Conservation (phyloP, 352 stramenopile species). For the Elongisporangium anandrum region DNA sequence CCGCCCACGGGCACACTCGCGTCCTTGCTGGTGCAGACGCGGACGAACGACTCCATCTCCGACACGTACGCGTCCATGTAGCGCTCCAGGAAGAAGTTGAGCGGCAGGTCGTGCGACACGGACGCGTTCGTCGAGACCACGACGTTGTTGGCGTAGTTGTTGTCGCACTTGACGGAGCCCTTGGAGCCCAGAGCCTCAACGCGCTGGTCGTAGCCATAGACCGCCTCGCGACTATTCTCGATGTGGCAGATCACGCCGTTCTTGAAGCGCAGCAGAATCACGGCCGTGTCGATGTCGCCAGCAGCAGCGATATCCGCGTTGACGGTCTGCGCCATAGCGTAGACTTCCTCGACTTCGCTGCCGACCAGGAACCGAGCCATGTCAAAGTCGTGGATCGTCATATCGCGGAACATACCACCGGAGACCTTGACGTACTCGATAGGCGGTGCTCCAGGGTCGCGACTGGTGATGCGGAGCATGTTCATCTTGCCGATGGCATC, state of each 20-base stretch:
- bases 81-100: slow-evolving; percentile 93
- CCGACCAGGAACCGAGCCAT: slow-evolving; percentile 92
- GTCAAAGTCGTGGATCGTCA: slow-evolving; percentile 96
- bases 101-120: slow-evolving; percentile 81
- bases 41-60: slow-evolving; percentile 71
- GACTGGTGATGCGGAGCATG: slow-evolving; percentile 75
- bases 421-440: slow-evolving; percentile 52
- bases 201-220: slow-evolving; percentile 95
- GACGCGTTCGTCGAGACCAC: slow-evolving; percentile 41
- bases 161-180: slow-evolving; percentile 89
- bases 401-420: slow-evolving; percentile 93
- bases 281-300: slow-evolving; percentile 90
- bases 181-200: slow-evolving; percentile 91
- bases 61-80: slow-evolving; percentile 89
- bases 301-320: slow-evolving; percentile 62
- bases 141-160: slow-evolving; percentile 91
- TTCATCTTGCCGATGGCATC: slow-evolving; percentile 90
- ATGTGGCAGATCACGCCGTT: slow-evolving; percentile 90
- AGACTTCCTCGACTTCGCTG: slow-evolving; percentile 64
- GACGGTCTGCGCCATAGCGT: slow-evolving; percentile 50
- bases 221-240: slow-evolving; percentile 92
- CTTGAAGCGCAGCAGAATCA: slow-evolving; percentile 89
- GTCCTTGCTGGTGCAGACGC: slow-evolving; percentile 38
- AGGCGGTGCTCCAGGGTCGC: slow-evolving; percentile 41
- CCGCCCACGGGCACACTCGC: slow-evolving; percentile 45